Conservation (phyloP, 768 basidiomycete species). For the Thelephora ganbajun region DNA sequence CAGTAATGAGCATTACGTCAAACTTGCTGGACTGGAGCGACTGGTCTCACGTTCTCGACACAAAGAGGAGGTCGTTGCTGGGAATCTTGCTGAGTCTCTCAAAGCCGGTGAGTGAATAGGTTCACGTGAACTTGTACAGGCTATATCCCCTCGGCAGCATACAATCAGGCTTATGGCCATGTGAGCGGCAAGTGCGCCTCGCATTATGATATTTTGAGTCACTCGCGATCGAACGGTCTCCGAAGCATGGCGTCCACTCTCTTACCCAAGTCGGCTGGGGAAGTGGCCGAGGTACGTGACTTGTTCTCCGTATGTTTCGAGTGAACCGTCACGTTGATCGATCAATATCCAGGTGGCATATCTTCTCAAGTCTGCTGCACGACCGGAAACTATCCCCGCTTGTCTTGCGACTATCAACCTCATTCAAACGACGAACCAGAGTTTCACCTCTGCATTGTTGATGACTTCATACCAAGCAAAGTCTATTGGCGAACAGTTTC, state of each 20-base stretch:
- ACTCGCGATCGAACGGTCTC: background rate
- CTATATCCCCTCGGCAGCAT: slow-evolving; percentile 1
- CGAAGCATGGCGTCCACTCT: background rate
- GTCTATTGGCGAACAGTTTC: slow-evolving; percentile 39
- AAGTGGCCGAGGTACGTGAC: background rate
- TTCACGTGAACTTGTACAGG: background rate
- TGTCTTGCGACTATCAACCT: slow-evolving; percentile 19
- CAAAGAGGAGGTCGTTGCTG: slow-evolving; percentile 63
- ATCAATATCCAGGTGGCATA: background rate
- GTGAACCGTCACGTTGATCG: too few species aligned
- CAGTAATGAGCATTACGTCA: slow-evolving; percentile 43
- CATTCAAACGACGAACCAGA: slow-evolving; percentile 16
- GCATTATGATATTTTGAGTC: background rate
- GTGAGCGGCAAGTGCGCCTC: background rate
- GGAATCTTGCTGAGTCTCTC: slow-evolving; percentile 41
- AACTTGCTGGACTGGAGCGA: slow-evolving; percentile 52
- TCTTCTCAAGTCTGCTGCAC: slow-evolving; percentile 6
- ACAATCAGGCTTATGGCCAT: slow-evolving; percentile 1
- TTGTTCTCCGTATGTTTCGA: too few species aligned
- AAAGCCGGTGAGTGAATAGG: slow-evolving; percentile 28
- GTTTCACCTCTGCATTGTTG: slow-evolving; percentile 24
- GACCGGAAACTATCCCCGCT: slow-evolving; percentile 8
- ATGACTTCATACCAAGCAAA: slow-evolving; percentile 40
- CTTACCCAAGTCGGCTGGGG: background rate
- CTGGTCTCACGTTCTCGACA: slow-evolving; percentile 38